Evolutionary conservation across 441 rosid species (phyloP), one percentile per base, ranked within the genome.

Genomic region (Arabidopsis lyrata): DNA sequence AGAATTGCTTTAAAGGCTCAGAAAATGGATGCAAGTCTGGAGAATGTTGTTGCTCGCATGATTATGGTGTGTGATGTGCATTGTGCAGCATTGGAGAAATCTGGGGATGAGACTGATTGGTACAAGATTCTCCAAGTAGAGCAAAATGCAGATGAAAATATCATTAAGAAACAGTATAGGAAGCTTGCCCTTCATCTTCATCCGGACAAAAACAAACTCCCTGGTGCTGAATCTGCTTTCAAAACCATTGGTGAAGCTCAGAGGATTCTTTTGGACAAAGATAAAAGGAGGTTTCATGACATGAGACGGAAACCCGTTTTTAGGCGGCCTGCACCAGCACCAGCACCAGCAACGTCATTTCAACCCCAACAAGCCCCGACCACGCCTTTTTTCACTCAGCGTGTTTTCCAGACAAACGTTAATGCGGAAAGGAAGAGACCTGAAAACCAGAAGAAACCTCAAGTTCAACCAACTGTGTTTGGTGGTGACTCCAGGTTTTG

Each of bases 201-300:
- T 77, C 99, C 98, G 3, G 99, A 95, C 82, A 95, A 95, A 80
- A 95, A 90, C 78, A 85, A 86, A 74, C 85, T 92, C 70, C 89
- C 98, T 54, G 98, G 99, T 15, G 97, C 99, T 8, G 99, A 95
- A 82, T 81, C 92, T 77, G 99, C 99, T 57, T 95, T 92, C 77
- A 91, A 95, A 81, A 77, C 83, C 70, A 83, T 92, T 66, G 97
- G 91, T 34, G 96, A 95, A 75, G 99, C 99, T 52, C 92, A 88
- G 68, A 85, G 87, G 59, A 77, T 90, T 66, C 99, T 95, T 54
- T 81, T 86, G 78, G 96, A 92, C 77, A 78, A 77, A 60, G 83
- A 75, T 36, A 83, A 81, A 75, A 81, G 99, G 78, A 82, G 83
- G 41, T 5, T 78, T 60, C 87, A 86, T 84, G 97, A 95, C 75